Evolutionary conservation across 768 basidiomycete species (phyloP).

Genomic region (Suillus americanus): DNA sequence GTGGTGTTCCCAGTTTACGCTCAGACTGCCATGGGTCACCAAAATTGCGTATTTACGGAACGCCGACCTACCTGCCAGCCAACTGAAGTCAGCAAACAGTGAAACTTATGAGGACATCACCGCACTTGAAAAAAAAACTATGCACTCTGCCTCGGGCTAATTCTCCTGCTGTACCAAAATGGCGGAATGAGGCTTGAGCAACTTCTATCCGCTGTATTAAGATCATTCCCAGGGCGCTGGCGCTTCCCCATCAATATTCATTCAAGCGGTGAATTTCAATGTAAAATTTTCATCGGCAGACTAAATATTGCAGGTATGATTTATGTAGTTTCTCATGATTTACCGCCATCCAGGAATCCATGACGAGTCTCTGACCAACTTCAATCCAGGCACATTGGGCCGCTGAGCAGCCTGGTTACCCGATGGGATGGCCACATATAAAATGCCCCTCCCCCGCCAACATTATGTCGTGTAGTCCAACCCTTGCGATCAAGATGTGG

Average conservation of each 20-base stretch:
- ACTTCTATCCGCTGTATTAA: neutral
- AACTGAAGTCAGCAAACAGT: neutral
- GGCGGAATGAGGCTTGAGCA: neutral
- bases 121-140: neutral
- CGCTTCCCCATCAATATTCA: neutral
- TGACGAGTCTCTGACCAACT: neutral
- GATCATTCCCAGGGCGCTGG: neutral
- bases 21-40: neutral
- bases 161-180: neutral
- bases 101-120: neutral
- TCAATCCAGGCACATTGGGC: neutral
- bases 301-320: neutral
- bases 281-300: neutral
- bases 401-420: neutral
- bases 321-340: neutral
- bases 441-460: neutral
- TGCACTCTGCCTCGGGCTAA: neutral
- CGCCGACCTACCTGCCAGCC: neutral
- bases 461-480: neutral
- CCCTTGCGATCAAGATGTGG: neutral
- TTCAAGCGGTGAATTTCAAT: neutral
- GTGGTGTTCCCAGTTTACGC: neutral
- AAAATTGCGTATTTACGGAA: neutral
- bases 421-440: neutral
- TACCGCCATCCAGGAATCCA: neutral